Evolutionary conservation across 495 filamentous ascomycete species (phyloP).

Genomic region (Oidiodendron maius): DNA sequence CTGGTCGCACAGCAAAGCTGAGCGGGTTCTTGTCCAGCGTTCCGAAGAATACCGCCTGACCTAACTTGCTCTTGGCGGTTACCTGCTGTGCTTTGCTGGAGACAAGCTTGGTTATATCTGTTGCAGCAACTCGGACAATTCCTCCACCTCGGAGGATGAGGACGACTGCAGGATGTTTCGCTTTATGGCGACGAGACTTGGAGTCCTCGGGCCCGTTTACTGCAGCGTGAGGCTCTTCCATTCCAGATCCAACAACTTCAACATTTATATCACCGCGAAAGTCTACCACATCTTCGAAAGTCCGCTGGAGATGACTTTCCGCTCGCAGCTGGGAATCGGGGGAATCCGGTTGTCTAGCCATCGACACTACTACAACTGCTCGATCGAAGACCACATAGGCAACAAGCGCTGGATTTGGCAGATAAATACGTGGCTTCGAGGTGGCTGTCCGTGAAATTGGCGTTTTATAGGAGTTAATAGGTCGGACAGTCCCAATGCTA

Average conservation of each 20-base stretch:
- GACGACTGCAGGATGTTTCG: slow-evolving; percentile 59
- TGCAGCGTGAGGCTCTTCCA: slow-evolving; percentile 43
- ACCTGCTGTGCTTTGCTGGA: slow-evolving; percentile 45
- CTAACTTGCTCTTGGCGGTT: slow-evolving; percentile 80
- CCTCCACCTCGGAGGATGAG: slow-evolving; percentile 76
- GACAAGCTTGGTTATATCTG: slow-evolving; percentile 44
- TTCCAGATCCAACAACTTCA: slow-evolving; percentile 56
- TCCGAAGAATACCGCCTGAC: slow-evolving; percentile 92
- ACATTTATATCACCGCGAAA: slow-evolving; percentile 61
- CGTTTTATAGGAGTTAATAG: slow-evolving; percentile 55
- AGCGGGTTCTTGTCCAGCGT: slow-evolving; percentile 73
- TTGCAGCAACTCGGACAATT: slow-evolving; percentile 63
- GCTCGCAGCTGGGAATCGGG: slow-evolving; percentile 65
- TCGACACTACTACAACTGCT: slow-evolving; percentile 69
- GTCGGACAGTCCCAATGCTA: slow-evolving; percentile 49
- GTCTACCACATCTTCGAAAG: slow-evolving; percentile 80
- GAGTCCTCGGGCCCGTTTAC: slow-evolving; percentile 33
- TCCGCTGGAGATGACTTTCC: slow-evolving; percentile 47
- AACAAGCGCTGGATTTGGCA: slow-evolving; percentile 69
- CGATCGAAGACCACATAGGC: slow-evolving; percentile 79
- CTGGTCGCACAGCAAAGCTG: slow-evolving; percentile 60
- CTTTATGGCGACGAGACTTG: slow-evolving; percentile 39
- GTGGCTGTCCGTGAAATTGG: slow-evolving; percentile 31
- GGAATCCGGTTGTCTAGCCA: slow-evolving; percentile 50
- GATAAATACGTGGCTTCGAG: slow-evolving; percentile 60